phyloP scores from a whole-genome alignment of 805 yeast species.

The Yamadazyma phyllophila region DNA sequence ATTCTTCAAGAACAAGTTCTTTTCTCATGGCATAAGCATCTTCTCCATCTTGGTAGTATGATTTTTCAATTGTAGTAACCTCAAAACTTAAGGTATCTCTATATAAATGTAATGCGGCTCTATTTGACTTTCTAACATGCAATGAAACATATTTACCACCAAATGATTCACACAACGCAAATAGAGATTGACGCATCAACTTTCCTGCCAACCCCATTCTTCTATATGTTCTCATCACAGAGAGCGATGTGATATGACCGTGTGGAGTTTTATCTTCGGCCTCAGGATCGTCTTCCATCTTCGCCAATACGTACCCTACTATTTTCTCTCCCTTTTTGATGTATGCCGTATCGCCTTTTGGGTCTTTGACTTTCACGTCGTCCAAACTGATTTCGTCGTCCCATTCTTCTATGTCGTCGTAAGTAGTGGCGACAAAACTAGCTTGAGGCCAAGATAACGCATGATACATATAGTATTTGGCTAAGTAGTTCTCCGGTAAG shows the following conservation, averaged over 20 bases:
- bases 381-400: slow-evolving; percentile 28
- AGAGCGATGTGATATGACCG: slow-evolving; percentile 91
- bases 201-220: slow-evolving; percentile 93
- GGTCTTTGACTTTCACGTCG: slow-evolving; percentile 23
- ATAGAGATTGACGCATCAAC: slow-evolving; percentile 80
- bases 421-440: slow-evolving; percentile 89
- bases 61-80: slow-evolving; percentile 74
- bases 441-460: slow-evolving; percentile 97
- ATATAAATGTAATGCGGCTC: slow-evolving; percentile 92
- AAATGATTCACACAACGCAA: slow-evolving; percentile 77
- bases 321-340: slow-evolving; percentile 69
- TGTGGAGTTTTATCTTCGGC: slow-evolving; percentile 72
- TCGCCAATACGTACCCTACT: slow-evolving; percentile 94
- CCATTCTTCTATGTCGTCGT: slow-evolving; percentile 38
- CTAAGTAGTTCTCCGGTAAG: slow-evolving; percentile 89
- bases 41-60: slow-evolving; percentile 96
- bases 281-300: slow-evolving; percentile 93
- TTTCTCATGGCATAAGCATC: slow-evolving; percentile 96
- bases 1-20: slow-evolving; percentile 55
- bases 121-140: slow-evolving; percentile 90
- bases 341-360: slow-evolving; percentile 64
- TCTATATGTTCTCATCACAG: slow-evolving; percentile 94
- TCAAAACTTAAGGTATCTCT: slow-evolving; percentile 81
- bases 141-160: slow-evolving; percentile 80
- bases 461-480: slow-evolving; percentile 93